Conservation (phyloP, 768 basidiomycete genomes). For the Tulasnella sp. region DNA sequence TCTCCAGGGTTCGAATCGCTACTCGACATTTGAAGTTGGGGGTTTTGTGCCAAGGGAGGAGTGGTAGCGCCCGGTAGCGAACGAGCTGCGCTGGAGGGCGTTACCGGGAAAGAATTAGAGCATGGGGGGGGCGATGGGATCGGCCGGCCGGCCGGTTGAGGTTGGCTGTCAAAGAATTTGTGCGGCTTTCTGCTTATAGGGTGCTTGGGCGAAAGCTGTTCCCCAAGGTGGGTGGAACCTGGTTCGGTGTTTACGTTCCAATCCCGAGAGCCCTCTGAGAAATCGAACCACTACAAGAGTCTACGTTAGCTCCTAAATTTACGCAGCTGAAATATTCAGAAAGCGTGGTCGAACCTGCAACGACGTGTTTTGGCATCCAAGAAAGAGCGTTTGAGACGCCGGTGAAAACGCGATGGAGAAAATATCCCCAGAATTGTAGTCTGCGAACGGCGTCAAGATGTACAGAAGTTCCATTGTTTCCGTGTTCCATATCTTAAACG, state of each 20-base stretch:
- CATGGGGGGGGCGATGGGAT: conserved; percentile 24
- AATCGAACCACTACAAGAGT: conserved; percentile 67
- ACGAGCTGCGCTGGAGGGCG: background rate
- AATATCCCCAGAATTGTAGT: conserved; percentile 79
- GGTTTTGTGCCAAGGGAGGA: background rate
- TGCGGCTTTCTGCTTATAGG: conserved; percentile 46
- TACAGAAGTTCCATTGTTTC: conserved; percentile 61
- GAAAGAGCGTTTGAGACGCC: conserved; percentile 63
- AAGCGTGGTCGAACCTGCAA: conserved; percentile 39
- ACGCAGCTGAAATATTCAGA: background rate
- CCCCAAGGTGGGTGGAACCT: background rate
- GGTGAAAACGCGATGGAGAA: conserved; percentile 81
- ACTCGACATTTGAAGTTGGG: background rate
- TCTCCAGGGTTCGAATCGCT: background rate
- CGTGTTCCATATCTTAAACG: conserved; percentile 74
- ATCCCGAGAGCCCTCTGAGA: conserved; percentile 37
- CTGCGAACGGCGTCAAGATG: conserved; percentile 71
- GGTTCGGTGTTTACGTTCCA: background rate
- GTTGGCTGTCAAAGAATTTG: conserved; percentile 91
- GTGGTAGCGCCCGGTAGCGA: conserved; percentile 22
- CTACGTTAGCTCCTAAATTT: background rate
- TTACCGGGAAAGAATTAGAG: background rate
- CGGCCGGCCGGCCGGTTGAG: conserved; percentile 61
- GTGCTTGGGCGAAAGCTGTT: background rate
- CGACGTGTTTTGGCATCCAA: conserved; percentile 91